phyloP scores from a whole-genome alignment of 1,139 yeast genomes.

The Hansenula lynferdii region DNA sequence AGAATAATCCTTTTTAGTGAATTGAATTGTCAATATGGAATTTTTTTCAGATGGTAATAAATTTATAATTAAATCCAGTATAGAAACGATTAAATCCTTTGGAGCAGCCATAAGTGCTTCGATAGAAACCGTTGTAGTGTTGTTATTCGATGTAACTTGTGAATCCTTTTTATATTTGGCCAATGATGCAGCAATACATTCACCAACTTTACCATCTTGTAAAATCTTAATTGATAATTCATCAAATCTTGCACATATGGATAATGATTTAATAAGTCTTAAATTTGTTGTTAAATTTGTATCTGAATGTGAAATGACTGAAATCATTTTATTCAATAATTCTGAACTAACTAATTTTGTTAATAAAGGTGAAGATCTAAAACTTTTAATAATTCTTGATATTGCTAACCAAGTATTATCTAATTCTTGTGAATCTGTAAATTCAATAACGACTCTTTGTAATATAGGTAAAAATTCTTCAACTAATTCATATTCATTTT shows the following conservation, averaged over 20 bases:
- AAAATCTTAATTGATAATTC: conserved; percentile 37
- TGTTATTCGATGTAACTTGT: conserved; percentile 10
- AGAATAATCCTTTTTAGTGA: conserved; percentile 17
- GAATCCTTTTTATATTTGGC: conserved; percentile 32
- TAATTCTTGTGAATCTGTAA: conserved; percentile 56
- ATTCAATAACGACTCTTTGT: conserved; percentile 55
- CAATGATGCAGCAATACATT: conserved; percentile 40
- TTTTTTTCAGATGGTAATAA: conserved; percentile 44
- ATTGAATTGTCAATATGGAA: conserved; percentile 20
- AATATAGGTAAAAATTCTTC: conserved; percentile 58
- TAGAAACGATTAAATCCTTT: conserved; percentile 53
- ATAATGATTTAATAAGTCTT: conserved; percentile 39
- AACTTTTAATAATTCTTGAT: conserved; percentile 55
- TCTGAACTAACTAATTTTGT: conserved; percentile 38
- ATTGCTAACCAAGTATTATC: conserved; percentile 69
- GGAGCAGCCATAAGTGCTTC: conserved; percentile 78
- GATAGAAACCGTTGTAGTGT: conserved; percentile 33
- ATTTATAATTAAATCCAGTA: conserved; percentile 53
- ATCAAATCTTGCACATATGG: conserved; percentile 23
- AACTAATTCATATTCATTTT: conserved; percentile 24
- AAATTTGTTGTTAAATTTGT: conserved; percentile 22
- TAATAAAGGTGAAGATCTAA: conserved; percentile 40
- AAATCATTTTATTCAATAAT: conserved; percentile 27
- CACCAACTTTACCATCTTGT: conserved; percentile 36
- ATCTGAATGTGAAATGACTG: conserved; percentile 21